Evolutionary conservation across 768 basidiomycete genomes (phyloP), one percentile per base, ranked within the genome.

Genomic region (Suillus occidentalis): DNA sequence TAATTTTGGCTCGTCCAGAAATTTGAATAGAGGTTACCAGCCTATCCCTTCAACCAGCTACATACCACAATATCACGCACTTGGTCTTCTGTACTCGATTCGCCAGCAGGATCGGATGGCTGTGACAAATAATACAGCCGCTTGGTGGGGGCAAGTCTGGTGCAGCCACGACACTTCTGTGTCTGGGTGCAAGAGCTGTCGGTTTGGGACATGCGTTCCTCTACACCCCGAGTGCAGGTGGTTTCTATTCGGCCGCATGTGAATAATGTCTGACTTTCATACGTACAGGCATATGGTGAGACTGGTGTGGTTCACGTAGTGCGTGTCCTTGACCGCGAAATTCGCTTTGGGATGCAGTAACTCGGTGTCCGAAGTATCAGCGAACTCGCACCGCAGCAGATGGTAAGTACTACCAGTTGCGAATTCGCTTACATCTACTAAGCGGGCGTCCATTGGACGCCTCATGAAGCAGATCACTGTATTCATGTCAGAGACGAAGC

Each of bases 161-260:
- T n/a, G n/a, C n/a, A n/a, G n/a, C n/a, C n/a, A n/a, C n/a, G n/a
- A n/a, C n/a, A n/a, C n/a, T n/a, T n/a, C 78, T 97, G 12, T 96
- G 94, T 72, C 81, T 97, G 9, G 95, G 95, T 12, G 95, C 95
- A 4, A 89, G 78, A 67, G 92, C 90, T 9, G 92, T 95, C 20
- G 95, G 95, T 5, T 78, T 97, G 39, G 95, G 95, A 2, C 82
- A 95, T 16, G 83, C 91, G 16, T 92, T 95, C 81, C 81, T 97
- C 13, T 97, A 91, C 71, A 94, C 90, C 2, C 89, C 92, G 77
- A 90, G 90, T 70, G 91, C 91, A 76, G 71, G 84, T 72, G 14
- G 12, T 42, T 31, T 28, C 50, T 6, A 37, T 61, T n/a, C 28
- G 58, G 52, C 34, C 22, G 53, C 34, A 68, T 47, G 47, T 63